phyloP scores from a whole-genome alignment of 2,329 filamentous ascomycete species.

The Trichophyton benhamiae region DNA sequence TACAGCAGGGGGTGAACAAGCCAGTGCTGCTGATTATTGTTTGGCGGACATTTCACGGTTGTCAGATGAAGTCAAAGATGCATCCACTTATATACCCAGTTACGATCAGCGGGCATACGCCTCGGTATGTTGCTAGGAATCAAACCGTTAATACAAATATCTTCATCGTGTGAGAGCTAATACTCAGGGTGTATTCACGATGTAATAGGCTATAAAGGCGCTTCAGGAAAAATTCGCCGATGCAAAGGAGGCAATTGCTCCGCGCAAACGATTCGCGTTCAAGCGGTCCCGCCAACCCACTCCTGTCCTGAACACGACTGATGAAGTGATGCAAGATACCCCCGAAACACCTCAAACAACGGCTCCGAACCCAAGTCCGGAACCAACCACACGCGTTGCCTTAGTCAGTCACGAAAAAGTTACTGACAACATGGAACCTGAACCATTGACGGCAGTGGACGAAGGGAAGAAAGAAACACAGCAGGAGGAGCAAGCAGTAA shows the following conservation, averaged over 20 bases:
- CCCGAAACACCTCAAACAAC: background rate
- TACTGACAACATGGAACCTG: too few species aligned
- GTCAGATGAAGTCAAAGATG: constrained; percentile 74
- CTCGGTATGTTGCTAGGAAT: constrained; percentile 42
- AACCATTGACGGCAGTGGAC: too few species aligned
- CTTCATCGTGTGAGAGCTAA: background rate
- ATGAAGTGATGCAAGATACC: background rate
- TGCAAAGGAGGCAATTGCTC: constrained; percentile 53
- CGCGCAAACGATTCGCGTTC: constrained; percentile 75
- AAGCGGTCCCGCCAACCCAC: constrained; percentile 46
- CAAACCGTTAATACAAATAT: background rate
- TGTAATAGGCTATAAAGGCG: constrained; percentile 57
- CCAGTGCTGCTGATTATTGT: constrained; percentile 69
- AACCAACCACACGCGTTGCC: too few species aligned
- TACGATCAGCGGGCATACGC: constrained; percentile 84
- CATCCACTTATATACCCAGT: constrained; percentile 66
- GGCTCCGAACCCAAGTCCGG: background rate
- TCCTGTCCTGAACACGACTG: constrained; percentile 42
- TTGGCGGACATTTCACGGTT: constrained; percentile 67
- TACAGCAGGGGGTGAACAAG: constrained; percentile 57
- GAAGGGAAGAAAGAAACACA: too few species aligned
- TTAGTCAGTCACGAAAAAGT: too few species aligned
- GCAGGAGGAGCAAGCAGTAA: too few species aligned
- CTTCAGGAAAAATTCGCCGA: constrained; percentile 67
- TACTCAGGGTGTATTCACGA: background rate